Evolutionary conservation across 2,329 filamentous ascomycete species (phyloP), one percentile per base, ranked within the genome.

Genomic region (Sclerotinia nivalis): DNA sequence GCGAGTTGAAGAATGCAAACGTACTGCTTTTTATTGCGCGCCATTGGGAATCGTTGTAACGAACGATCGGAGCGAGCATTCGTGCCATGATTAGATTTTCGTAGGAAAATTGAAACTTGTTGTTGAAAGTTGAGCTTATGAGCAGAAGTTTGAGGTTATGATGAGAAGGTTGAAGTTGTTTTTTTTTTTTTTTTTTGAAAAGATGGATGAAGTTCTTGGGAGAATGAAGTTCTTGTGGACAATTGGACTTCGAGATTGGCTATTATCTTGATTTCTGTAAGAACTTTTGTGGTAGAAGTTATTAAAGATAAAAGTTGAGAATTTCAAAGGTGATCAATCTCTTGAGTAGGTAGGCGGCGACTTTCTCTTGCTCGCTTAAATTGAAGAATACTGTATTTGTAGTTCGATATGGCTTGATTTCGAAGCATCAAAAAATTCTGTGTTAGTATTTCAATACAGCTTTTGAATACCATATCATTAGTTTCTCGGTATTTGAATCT

Each of bases 11-110:
- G 9, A 4, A 2, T 20, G 7, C 4, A 10, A 15, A 65, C 61
- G 15, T 43, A 65, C 61, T 65, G 1, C 20, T 25, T 54, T 64
- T 64, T 15, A 65, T 28, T 54, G 47, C 61, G 61, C 61, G 61
- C 61, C 61, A 65, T 28, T 65, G 47, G 10, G 9, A n/a, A 25
- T 65, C 61, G 10, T n/a, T 65, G 34, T 65, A 65, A 40, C 28
- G 10, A 40, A 65, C 61, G 5, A 18, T n/a, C 1, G 49, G 34
- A 13, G n/a, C 61, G 15, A 65, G 34, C 5, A 65, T 40, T 52
- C 61, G 61, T 13, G 61, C 13, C 61, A 65, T 65, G 15, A 6
- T 28, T 31, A 22, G 9, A 13, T 28, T 9, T 1, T 28, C 10
- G 15, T 10, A 61, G 25, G 7, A 4, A 10, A 49, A 8, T 49